A percentile compares a stretch with the other conserved stretches of the same genome.
Evolutionary conservation across 2,329 filamentous ascomycete species (phyloP).

Genomic region (Fonsecaea erecta): DNA sequence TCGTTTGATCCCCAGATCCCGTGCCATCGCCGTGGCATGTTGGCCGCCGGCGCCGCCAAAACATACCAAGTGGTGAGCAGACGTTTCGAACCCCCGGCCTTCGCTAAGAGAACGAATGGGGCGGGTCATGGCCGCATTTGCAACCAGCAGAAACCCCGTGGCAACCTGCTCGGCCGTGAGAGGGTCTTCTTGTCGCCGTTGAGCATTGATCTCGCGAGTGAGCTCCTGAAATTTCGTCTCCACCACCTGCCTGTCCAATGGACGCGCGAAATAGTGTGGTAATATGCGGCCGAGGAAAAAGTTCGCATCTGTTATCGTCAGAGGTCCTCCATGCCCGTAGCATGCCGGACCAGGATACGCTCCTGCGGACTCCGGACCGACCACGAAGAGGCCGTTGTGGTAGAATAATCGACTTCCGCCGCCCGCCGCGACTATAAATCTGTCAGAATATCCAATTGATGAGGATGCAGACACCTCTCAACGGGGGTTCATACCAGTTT

Average conservation of each 20-base stretch:
- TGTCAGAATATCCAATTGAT: no score
- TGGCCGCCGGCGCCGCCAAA: slow-evolving; percentile 46
- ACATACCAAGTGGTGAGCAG: slow-evolving; percentile 40
- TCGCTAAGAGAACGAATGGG: slow-evolving; percentile 41
- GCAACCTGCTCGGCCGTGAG: slow-evolving; percentile 46
- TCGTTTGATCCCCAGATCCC: slow-evolving; percentile 47
- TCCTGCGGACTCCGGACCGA: slow-evolving; percentile 85
- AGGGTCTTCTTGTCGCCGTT: slow-evolving; percentile 41
- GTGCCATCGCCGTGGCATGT: slow-evolving; percentile 51
- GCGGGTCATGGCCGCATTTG: slow-evolving; percentile 49
- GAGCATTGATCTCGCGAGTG: slow-evolving; percentile 50
- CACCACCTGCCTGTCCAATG: slow-evolving; percentile 51
- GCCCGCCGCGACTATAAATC: slow-evolving; percentile 59
- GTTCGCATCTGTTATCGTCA: slow-evolving; percentile 94
- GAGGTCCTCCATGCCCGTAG: slow-evolving; percentile 84
- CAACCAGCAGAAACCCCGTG: slow-evolving; percentile 49
- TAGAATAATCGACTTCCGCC: slow-evolving; percentile 70
- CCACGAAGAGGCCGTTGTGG: slow-evolving; percentile 83
- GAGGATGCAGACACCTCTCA: no score
- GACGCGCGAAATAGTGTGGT: slow-evolving; percentile 80
- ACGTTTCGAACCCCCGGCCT: slow-evolving; percentile 39
- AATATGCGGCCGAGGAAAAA: slow-evolving; percentile 73
- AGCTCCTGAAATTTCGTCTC: slow-evolving; percentile 50
- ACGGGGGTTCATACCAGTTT: slow-evolving; percentile 44
- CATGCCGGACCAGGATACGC: slow-evolving; percentile 90